phyloP scores from a whole-genome alignment of 805 yeast genomes.

The Sugiyamaella lignohabitans region DNA sequence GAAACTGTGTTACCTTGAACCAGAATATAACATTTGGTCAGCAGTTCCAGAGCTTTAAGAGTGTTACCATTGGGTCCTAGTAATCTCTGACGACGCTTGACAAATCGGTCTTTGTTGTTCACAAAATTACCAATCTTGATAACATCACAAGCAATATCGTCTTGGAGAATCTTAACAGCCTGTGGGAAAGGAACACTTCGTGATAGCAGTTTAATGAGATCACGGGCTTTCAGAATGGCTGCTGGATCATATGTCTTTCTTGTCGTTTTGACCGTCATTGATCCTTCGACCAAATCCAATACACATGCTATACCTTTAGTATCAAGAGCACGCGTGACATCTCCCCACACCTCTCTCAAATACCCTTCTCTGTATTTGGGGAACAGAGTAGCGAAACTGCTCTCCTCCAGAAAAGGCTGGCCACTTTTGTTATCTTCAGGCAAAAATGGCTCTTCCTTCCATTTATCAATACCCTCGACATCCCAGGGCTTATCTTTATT shows the following conservation, averaged over 20 bases:
- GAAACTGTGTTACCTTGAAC: conserved; percentile 98
- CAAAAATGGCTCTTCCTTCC: conserved; percentile 82
- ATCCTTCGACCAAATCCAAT: conserved; percentile 87
- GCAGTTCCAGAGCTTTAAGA: conserved; percentile 84
- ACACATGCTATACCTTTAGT: conserved; percentile 70
- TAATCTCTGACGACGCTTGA: conserved; percentile 90
- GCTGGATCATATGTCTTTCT: conserved; percentile 95
- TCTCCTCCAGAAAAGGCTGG: conserved; percentile 87
- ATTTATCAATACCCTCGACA: conserved; percentile 87
- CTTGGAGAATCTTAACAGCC: conserved; percentile 84
- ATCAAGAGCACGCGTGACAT: conserved; percentile 75
- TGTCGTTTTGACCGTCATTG: conserved; percentile 95
- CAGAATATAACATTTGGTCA: conserved; percentile 90
- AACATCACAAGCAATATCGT: conserved; percentile 92
- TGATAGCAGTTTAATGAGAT: conserved; percentile 84
- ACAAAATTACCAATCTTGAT: conserved; percentile 90
- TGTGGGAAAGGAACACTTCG: conserved; percentile 97
- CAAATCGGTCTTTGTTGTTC: conserved; percentile 84
- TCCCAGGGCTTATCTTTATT: conserved; percentile 98
- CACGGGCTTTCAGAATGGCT: conserved; percentile 87
- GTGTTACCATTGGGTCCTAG: conserved; percentile 98
- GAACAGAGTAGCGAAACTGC: conserved; percentile 88
- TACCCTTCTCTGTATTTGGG: conserved; percentile 95
- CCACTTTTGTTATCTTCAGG: conserved; percentile 88
- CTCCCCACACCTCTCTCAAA: conserved; percentile 85